Evolutionary conservation across 1,284 basidiomycete genomes (phyloP).

Genomic region (Earliella scabrosa): DNA sequence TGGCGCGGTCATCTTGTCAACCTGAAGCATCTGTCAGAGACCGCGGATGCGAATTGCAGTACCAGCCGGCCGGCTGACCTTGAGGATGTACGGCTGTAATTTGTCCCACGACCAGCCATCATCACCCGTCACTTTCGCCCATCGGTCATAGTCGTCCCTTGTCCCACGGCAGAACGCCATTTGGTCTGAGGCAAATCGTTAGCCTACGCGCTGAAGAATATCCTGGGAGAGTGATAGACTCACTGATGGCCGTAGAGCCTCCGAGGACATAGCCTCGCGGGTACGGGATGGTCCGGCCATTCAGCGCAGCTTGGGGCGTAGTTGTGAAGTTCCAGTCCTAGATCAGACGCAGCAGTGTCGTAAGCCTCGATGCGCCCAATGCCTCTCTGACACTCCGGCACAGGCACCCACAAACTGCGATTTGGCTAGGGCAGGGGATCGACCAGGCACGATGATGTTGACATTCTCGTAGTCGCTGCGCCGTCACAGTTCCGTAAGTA

Average conservation of each 20-base stretch:
- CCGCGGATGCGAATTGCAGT: too few relatives aligned
- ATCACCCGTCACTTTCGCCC: slow-evolving; percentile 1
- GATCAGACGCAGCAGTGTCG: too few relatives aligned
- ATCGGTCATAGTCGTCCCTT: slow-evolving; percentile 6
- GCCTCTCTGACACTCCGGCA: too few relatives aligned
- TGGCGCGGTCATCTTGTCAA: slow-evolving; percentile 3
- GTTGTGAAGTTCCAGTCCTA: slow-evolving; percentile 23
- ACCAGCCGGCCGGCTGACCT: not conserved
- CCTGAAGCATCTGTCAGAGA: not conserved
- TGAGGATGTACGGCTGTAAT: not conserved
- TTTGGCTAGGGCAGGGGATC: not conserved
- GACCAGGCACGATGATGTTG: slow-evolving; percentile 1
- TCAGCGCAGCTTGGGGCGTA: slow-evolving; percentile 8
- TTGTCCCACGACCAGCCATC: slow-evolving; percentile 7
- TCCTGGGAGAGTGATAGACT: not conserved
- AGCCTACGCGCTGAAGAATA: not conserved
- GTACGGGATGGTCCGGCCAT: slow-evolving; percentile 5
- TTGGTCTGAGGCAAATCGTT: not conserved
- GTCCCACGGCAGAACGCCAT: slow-evolving; percentile 6
- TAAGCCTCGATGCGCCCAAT: too few relatives aligned
- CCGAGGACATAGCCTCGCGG: slow-evolving; percentile 20
- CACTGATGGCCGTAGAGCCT: slow-evolving; percentile 18
- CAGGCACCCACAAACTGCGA: not conserved
- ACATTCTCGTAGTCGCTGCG: slow-evolving; percentile 4
- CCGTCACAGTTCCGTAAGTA: too few relatives aligned